Percentiles rank a stretch among this genome's conserved stretches.
Conservation (phyloP, 495 filamentous ascomycete genomes). For the Zalerion maritima region DNA sequence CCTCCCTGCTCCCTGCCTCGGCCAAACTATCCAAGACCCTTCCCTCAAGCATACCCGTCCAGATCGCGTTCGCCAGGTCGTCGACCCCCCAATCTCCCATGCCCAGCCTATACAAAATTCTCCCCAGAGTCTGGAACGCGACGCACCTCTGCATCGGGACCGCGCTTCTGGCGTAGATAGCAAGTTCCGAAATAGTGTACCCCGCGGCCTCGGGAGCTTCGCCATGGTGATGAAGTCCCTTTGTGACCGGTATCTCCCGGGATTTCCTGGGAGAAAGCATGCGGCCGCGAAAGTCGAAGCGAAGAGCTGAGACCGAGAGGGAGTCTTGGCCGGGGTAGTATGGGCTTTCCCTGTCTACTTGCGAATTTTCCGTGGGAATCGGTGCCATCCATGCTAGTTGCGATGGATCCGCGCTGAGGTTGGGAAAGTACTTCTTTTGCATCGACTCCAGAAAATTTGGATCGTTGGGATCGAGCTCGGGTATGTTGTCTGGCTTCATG, state of each 20-base stretch:
- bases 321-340: conserved; percentile 65
- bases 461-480: conserved; percentile 68
- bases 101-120: conserved; percentile 73
- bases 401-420: conserved; percentile 67
- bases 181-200: conserved; percentile 83
- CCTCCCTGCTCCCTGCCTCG: conserved; percentile 41
- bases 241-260: conserved; percentile 51
- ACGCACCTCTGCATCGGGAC: conserved; percentile 81
- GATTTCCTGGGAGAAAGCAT: conserved; percentile 63
- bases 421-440: conserved; percentile 84
- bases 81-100: conserved; percentile 58
- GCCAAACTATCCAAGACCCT: conserved; percentile 58
- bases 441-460: conserved; percentile 71
- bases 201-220: conserved; percentile 87
- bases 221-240: conserved; percentile 87
- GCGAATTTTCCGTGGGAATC: conserved; percentile 38
- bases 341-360: conserved; percentile 47
- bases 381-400: conserved; percentile 83
- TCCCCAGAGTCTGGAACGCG: conserved; percentile 78
- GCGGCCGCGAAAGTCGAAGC: conserved; percentile 73
- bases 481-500: too few species aligned
- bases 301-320: conserved; percentile 61
- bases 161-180: conserved; percentile 62
- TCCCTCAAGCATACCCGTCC: conserved; percentile 64
- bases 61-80: conserved; percentile 45